Conservation (phyloP, 148 eudicot species). For the Mesembryanthemum crystallinum region DNA sequence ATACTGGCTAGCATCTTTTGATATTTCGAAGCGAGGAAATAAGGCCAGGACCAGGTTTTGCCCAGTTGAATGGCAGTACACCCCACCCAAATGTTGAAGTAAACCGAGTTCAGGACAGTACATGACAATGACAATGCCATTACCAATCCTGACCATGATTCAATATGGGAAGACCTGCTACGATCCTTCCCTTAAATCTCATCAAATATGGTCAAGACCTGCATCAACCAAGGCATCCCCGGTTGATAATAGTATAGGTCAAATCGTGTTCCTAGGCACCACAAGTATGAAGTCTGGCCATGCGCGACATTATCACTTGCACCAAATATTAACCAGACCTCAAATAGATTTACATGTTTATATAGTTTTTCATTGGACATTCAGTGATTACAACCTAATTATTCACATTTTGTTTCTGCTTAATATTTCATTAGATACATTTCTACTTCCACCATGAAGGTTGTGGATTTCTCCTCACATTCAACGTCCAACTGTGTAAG, state of each 20-base stretch:
- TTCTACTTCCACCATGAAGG: background rate
- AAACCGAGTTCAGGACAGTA: background rate
- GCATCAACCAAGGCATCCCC: background rate
- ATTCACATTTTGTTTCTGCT: slow-evolving; percentile 16
- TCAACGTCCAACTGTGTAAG: background rate
- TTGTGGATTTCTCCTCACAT: background rate
- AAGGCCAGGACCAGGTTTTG: background rate
- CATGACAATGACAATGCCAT: background rate
- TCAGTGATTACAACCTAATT: slow-evolving; percentile 12
- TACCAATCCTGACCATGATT: background rate
- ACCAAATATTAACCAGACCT: background rate
- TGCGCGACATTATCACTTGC: background rate
- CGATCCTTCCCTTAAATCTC: too few relatives aligned
- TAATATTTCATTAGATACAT: background rate
- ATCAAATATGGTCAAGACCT: background rate
- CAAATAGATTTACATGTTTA: slow-evolving; percentile 5
- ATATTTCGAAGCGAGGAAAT: background rate
- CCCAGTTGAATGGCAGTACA: background rate
- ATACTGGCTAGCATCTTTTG: too few relatives aligned
- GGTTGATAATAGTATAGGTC: too few relatives aligned
- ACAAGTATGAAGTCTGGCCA: background rate
- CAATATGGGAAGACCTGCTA: background rate
- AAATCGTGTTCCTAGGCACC: background rate
- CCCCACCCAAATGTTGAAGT: background rate
- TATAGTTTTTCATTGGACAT: background rate